Evolutionary conservation across 345 rosid genomes (phyloP), one percentile per base, ranked within the genome.

Genomic region (Iberis pinnata): DNA sequence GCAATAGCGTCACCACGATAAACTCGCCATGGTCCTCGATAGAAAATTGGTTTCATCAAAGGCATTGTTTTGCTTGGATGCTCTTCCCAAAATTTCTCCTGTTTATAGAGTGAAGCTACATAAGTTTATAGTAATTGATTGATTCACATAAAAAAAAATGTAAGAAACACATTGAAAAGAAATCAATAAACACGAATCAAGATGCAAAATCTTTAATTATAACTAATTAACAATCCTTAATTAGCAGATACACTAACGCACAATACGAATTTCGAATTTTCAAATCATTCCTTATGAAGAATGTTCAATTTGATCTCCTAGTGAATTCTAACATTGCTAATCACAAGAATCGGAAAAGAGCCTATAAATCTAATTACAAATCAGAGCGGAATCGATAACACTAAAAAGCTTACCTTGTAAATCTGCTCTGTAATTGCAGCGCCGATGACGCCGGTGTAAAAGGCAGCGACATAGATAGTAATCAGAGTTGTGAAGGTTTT

Each of bases 31-130:
- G 97, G 97, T 47, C 94, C 90, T 46, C 48, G 43, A 47, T 89
- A 86, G 62, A 78, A 89, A 60, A 64, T 48, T 19, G 97, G 94
- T 68, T 67, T 72, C 95, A 86, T 79, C 5, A 89, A 72, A 17
- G 90, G 97, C 67, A 89, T 94, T 1, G 65, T 75, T 66, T 89
- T 73, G 7, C 97, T 90, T 8, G 94, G 95, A 22, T 82, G 95
- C 46, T 82, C 97, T 75, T 86, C 94, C 95, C 94, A 89, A 75
- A 80, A 86, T 39, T 76, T 84, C 74, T 84, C 97, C 94, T 86
- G 81, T 64, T 40, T 3, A 65, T 31, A 31, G n/a, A n/a, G n/a
- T n/a, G n/a, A n/a, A n/a, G n/a, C n/a, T n/a, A n/a, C n/a, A n/a
- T n/a, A n/a, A n/a, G n/a, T n/a, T n/a, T n/a, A n/a, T n/a, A n/a